These are phyloP conservation scores for Melastoma malabathricum DNA, from an alignment of 345 rosid species.

Conservation along the genomic window DNA sequence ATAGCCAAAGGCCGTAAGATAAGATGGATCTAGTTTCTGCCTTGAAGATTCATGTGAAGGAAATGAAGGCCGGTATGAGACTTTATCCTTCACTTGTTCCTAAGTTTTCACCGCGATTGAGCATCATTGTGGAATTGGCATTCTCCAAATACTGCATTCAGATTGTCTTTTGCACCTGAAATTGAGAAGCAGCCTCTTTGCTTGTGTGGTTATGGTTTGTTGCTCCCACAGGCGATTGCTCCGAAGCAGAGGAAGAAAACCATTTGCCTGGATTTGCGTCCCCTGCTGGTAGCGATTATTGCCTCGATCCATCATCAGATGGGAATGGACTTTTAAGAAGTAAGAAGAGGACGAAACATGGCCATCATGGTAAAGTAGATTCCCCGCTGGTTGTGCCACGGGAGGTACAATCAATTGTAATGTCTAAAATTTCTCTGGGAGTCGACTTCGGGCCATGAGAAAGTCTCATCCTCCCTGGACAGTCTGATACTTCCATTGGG, in stretches of 20 bases:
- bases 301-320: too few relatives aligned
- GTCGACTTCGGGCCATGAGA: constrained; percentile 9
- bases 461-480: too few relatives aligned
- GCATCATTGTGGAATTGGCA: too few relatives aligned
- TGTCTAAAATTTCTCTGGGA: constrained; percentile 26
- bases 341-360: constrained; percentile 28
- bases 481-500: too few relatives aligned
- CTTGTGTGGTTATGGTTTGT: too few relatives aligned
- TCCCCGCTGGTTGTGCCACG: constrained; percentile 11
- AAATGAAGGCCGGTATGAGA: constrained; percentile 32
- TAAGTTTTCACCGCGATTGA: neutral
- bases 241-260: constrained; percentile 12
- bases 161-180: too few relatives aligned
- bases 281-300: too few relatives aligned
- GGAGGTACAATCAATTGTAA: constrained; percentile 20
- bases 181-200: too few relatives aligned
- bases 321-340: constrained; percentile 6
- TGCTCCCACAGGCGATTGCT: constrained; percentile 1
- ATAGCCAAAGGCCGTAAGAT: constrained; percentile 64
- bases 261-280: constrained; percentile 10
- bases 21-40: constrained; percentile 57
- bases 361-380: constrained; percentile 16
- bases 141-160: too few relatives aligned
- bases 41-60: constrained; percentile 36
- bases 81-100: constrained; percentile 1